Conservation (phyloP, 192 early-diverging fungal species). For the Coemansia sp. region DNA sequence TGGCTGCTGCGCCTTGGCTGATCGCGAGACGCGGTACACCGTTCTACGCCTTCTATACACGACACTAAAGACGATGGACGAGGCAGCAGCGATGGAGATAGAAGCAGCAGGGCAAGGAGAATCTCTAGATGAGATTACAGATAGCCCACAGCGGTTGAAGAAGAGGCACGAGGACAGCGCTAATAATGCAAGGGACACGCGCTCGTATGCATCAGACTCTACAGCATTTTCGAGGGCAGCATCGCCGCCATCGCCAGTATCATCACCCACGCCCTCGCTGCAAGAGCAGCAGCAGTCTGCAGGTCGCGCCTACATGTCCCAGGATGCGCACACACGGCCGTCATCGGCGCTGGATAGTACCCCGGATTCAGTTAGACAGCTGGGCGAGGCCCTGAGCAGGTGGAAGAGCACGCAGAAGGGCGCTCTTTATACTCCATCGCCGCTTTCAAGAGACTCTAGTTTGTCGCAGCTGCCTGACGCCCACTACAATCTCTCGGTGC, state of each 20-base stretch:
- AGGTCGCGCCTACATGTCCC: background rate
- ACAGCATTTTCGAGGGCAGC: constrained; percentile 44
- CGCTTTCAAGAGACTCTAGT: constrained; percentile 20
- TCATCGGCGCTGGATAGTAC: constrained; percentile 34
- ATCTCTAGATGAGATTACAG: background rate
- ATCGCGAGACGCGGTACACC: constrained; percentile 43
- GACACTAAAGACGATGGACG: constrained; percentile 36
- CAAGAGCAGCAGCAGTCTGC: constrained; percentile 1
- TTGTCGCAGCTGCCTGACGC: background rate
- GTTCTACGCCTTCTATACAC: constrained; percentile 33
- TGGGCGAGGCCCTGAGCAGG: constrained; percentile 41
- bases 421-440: constrained; percentile 18
- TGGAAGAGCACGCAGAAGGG: constrained; percentile 13
- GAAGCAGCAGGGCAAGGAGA: background rate
- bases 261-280: constrained; percentile 3
- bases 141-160: background rate
- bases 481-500: constrained; percentile 18
- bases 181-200: constrained; percentile 32
- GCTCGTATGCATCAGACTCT: constrained; percentile 50
- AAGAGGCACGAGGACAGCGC: background rate
- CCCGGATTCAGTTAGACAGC: constrained; percentile 33
- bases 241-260: constrained; percentile 16
- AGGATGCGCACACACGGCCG: constrained; percentile 7
- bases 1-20: constrained; percentile 36
- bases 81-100: constrained; percentile 22